phyloP scores from a whole-genome alignment of 768 basidiomycete species.

The Calocera cornea region DNA sequence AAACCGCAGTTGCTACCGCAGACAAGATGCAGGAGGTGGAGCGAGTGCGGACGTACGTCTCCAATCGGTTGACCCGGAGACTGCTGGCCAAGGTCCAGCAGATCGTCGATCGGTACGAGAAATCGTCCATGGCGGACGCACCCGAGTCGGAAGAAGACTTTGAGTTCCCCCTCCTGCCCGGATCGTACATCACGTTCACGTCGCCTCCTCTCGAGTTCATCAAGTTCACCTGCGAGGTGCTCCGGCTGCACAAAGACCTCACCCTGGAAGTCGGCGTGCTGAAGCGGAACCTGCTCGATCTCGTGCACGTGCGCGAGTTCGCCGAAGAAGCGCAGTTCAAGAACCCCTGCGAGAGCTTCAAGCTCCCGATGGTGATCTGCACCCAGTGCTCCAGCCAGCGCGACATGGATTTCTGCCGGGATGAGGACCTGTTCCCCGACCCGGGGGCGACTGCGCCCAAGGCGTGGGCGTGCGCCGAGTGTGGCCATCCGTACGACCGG shows the following conservation, averaged over 20 bases:
- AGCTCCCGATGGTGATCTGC: constrained; percentile 76
- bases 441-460: constrained; percentile 17
- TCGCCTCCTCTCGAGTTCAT: constrained; percentile 80
- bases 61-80: constrained; percentile 65
- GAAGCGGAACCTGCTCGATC: constrained; percentile 76
- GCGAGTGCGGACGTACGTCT: constrained; percentile 58
- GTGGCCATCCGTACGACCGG: constrained; percentile 81
- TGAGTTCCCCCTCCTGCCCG: constrained; percentile 75
- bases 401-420: constrained; percentile 93
- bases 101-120: constrained; percentile 41
- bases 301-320: constrained; percentile 78
- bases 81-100: constrained; percentile 54
- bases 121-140: constrained; percentile 37
- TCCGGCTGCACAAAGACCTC: constrained; percentile 66
- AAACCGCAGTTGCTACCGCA: constrained; percentile 46
- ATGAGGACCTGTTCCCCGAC: constrained; percentile 60
- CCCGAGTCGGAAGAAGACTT: constrained; percentile 45
- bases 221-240: constrained; percentile 74
- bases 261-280: constrained; percentile 77
- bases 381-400: constrained; percentile 69
- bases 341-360: constrained; percentile 83
- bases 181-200: constrained; percentile 61
- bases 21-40: constrained; percentile 59
- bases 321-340: constrained; percentile 71
- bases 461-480: constrained; percentile 53